Base-by-base conservation (phyloP, 495 filamentous ascomycete species). In the Aspergillus nanangensis region DNA sequence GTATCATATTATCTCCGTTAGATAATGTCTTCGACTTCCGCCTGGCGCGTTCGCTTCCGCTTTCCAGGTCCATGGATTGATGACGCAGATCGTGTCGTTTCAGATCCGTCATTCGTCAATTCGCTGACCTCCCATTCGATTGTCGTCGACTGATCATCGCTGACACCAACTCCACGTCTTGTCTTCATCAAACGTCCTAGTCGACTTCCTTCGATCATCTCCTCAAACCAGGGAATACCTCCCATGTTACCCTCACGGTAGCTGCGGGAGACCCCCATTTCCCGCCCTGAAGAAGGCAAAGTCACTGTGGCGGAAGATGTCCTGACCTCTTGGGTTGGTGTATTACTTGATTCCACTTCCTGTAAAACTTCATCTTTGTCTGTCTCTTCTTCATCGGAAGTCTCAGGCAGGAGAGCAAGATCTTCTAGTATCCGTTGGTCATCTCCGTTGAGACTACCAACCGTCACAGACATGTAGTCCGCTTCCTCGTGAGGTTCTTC, bases 81-180 rank as follows among this genome's bases (percentile, higher is more conserved):
- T 0, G 59, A 55, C 11, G 52, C 45, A 15, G 52, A 52, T 23
- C 57, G 57, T 8, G 52, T 48, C 24, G 51, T 63, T 32, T 53
- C 66, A n/a, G 67, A 72, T 31, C 74, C 79, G 38, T 75, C 80
- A 43, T 75, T 79, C 31, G 75, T 77, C 77, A 80, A 90, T 62
- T 96, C 90, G 33, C 81, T 76, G 48, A 96, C 71, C 64, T 95
- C 89, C 85, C 88, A 95, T 56, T 92, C 85, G 29, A 93, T 74
- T 21, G 67, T 77, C 11, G 76, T 76, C 11, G 65, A 70, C 8
- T 82, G 80, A 58, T 85, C 78, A 40, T 62, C 69, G 43, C 73
- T 80, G 24, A 65, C 56, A 18, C 69, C 66, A 36, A 71, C 63
- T 1, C 76, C 73, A 19, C 83, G 81, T 56, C 74, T 77, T 51